Base-by-base conservation (phyloP, 768 basidiomycete genomes). In the Mrakia hoshinonis region DNA sequence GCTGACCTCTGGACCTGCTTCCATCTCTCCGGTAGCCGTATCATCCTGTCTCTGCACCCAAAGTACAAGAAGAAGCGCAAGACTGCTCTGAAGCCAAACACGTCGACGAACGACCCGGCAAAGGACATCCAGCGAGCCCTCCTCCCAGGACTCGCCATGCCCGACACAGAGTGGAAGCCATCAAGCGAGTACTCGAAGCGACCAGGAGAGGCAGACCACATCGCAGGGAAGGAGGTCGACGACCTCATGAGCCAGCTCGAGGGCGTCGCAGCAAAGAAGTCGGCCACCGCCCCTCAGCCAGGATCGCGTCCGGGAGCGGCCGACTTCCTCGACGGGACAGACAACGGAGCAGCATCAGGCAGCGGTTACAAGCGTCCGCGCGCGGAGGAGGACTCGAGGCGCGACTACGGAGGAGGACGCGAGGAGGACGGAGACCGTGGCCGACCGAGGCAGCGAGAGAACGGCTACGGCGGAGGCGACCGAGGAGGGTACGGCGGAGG, bases 1-100 rank as follows among this genome's bases (percentile, higher is more conserved):
- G 52, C 64, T 52, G 20, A 63, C 48, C 12, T 20, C 43, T 36
- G 47, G 36, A n/a, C 65, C 49, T 34, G 31, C 46, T 52, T 11
- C 47, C 9, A n/a, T 39, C 6, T 60, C 48, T 60, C 5, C 38
- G 4, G 1, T 24, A 73, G 72, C 81, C 89, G 96, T 24, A 85
- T 98, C 66, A 91, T 99, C 75, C 85, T 96, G 68, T 90, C 85
- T 70, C 86, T 97, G 84, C 95, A 99, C 76, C 96, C 95, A 0
- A 96, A 92, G 77, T 89, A 97, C 83, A 96, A 91, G 83, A 90
- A 90, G 79, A 85, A 85, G 78, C 77, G 77, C 39, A 80, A 81
- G 43, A 83, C 81, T 52, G 81, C 83, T 36, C 46, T 75, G 79
- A 29, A 82, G 83, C 67, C 82, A 81, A 43, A 55, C 43, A 47